phyloP scores from a whole-genome alignment of 352 stramenopile species.

The Thalassiosira mediterranea region DNA sequence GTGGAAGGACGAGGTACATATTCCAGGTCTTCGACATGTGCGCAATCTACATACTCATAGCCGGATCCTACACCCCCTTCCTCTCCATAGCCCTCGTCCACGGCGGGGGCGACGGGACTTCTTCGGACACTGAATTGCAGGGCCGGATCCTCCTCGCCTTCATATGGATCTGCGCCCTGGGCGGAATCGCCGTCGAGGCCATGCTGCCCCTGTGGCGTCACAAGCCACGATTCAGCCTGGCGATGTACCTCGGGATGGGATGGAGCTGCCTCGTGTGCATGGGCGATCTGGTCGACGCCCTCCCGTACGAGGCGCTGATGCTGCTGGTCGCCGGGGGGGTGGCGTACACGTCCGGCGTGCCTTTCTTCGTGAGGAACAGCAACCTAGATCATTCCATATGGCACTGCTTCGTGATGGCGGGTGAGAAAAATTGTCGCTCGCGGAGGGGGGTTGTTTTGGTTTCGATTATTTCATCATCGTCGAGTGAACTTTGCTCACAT shows the following conservation, averaged over 20 bases:
- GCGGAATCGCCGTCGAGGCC: constrained; percentile 71
- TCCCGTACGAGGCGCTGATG: constrained; percentile 48
- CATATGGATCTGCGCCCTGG: constrained; percentile 64
- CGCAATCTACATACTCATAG: constrained; percentile 84
- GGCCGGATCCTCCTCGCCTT: constrained; percentile 56
- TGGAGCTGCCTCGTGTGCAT: constrained; percentile 66
- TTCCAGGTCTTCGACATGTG: constrained; percentile 80
- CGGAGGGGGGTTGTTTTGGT: no score
- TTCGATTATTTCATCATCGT: no score
- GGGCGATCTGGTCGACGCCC: constrained; percentile 42
- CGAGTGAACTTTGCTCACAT: no score
- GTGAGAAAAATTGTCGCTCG: background rate
- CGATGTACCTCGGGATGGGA: constrained; percentile 81
- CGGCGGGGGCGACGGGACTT: no score
- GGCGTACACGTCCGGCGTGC: constrained; percentile 72
- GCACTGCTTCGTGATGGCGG: constrained; percentile 78
- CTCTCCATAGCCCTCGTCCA: constrained; percentile 65
- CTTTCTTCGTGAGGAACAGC: constrained; percentile 81
- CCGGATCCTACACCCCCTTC: constrained; percentile 83
- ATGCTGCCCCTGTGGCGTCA: constrained; percentile 61
- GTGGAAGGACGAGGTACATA: constrained; percentile 65
- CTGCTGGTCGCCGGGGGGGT: constrained; percentile 70
- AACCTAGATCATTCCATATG: constrained; percentile 80
- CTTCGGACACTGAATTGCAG: no score
- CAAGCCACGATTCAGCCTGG: constrained; percentile 60